Evolutionary conservation across 768 basidiomycete genomes (phyloP), one percentile per base, ranked within the genome.

Genomic region (Boletus huronensis): DNA sequence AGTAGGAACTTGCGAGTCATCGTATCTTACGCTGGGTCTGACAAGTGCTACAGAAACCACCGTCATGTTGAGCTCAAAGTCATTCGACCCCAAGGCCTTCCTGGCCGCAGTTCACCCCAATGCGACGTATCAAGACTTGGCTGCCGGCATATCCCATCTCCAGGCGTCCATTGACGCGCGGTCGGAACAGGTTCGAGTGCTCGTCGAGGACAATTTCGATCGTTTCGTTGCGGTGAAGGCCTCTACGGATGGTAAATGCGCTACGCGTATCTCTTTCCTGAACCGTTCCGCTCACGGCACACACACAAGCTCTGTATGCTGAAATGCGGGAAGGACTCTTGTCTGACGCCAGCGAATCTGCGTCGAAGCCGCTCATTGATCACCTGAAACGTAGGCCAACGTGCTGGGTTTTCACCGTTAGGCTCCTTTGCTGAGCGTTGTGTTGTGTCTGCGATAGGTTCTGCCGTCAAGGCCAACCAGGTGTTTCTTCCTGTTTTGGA

Each of bases 121-220:
- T 62, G 96, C 96, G 3, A 92, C 93, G 0, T 97, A 93, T 67
- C 88, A 93, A 71, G 94, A 97, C 67, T 80, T 99, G 17, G 83
- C 86, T 2, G 73, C 79, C 13, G 96, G 95, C 3, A 87, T 93
- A 26, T 68, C 79, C 0, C 82, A 86, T 57, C 77, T 98, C 7
- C 82, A 83, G 58, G 74, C 82, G 8, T 88, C 91, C 13, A 87
- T 98, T 54, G 95, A 98, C 64, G 81, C 88, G 2, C 84, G 95
- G 41, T 95, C 93, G 1, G 91, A 95, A 61, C 97, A 95, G n/a
- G 87, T 98, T 53, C 80, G 94, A 38, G 83, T 95, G 21, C 79
- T 99, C 31, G 97, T 99, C 10, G 95, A 98, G 69, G 93, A 98
- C 63, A 97, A 98, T 70, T 98, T 98, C 71, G 95, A 98, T 73